Base-by-base conservation (phyloP, 2,329 filamentous ascomycete genomes). In the Talaromyces sp. region DNA sequence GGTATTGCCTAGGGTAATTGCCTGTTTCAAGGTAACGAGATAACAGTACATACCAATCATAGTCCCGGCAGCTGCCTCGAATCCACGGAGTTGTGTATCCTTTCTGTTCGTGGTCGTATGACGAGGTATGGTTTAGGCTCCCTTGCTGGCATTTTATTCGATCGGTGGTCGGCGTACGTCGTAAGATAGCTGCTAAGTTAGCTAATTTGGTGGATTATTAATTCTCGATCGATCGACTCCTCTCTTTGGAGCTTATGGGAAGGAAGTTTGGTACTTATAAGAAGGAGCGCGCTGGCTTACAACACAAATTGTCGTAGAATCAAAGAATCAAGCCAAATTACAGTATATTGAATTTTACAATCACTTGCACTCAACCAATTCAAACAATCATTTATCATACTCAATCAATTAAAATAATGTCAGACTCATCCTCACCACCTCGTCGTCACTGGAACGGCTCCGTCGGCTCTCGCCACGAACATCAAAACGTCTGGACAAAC, bases 361-460 rank as follows among this genome's bases (percentile, higher is more conserved):
- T 9, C 15, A 52, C 3, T 17, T 31, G 17, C 47, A 27, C 15
- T 33, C 27, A 31, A 8, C 7, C 5, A 27, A 31, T 31, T 52
- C 49, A 52, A 10, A 31, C 25, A n/a, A 31, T 52, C 22, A n/a
- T 17, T 11, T 17, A 31, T n/a, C 11, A 31, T 52, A 33, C 27
- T n/a, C 9, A 31, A 10, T 50, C 27, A 19, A n/a, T 15, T 15
- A 2, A 41, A 57, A 25, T 3, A 27, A 66, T 63, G 64, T 50
- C 64, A 47, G 61, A 66, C 54, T 60, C 39, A 61, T 47, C 37
- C 33, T 25, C 45, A 50, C 17, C 31, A 49, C 60, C 71, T 39
- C 69, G 69, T 27, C 74, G 75, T 52, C 71, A 78, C 68, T 78
- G 76, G 76, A 74, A 77, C 66, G 76, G 76, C 57, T 65, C 3